Evolutionary conservation across 176 grass and related monocot genomes (phyloP), one percentile per base, ranked within the genome.

Genomic region (Dactylis glomerata): DNA sequence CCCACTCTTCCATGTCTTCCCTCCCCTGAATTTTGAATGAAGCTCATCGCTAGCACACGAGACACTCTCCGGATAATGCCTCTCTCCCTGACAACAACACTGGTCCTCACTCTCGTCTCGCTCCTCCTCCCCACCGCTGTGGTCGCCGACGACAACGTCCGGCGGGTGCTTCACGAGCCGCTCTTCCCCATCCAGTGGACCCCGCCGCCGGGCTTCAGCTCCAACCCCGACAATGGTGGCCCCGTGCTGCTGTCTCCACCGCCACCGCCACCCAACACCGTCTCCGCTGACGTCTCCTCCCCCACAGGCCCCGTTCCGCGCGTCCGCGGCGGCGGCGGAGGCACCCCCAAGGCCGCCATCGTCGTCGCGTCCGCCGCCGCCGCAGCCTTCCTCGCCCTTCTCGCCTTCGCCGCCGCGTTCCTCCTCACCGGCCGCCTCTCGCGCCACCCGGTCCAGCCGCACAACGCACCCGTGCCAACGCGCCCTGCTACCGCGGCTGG

Each of bases 141-240:
- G 2, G 26, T n/a, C 23, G 69, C 20, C 70, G 37, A 0, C 40
- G 52, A 45, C 22, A 24, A 66, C 17, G 47, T 27, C 72, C 86
- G 89, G n/a, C 81, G 95, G 11, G 55, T 83, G 30, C 90, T 97
- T 26, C 95, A 97, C 75, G 88, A 97, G 81, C 95, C 95, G 37
- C 85, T 97, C 52, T 94, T 89, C 65, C 95, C 95, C 22, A 92
- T 94, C 11, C 81, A 97, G 46, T 97, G 88, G 92, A 97, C 92
- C 0, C 95, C 95, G 3, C 92, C 95, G 1, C 92, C 94, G 22
- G 89, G 78, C 81, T 34, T 77, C 81, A 1, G 71, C 87, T 81
- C 81, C 65, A 93, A 93, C 73, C 68, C 85, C 10, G 81, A 79
- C 47, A 57, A 82, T 34, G 86, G 76, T 4, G 83, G 49, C n/a